These are phyloP conservation scores for Leptodermis oblonga DNA, from an alignment of 257 asterid species.

Conservation along the genomic window DNA sequence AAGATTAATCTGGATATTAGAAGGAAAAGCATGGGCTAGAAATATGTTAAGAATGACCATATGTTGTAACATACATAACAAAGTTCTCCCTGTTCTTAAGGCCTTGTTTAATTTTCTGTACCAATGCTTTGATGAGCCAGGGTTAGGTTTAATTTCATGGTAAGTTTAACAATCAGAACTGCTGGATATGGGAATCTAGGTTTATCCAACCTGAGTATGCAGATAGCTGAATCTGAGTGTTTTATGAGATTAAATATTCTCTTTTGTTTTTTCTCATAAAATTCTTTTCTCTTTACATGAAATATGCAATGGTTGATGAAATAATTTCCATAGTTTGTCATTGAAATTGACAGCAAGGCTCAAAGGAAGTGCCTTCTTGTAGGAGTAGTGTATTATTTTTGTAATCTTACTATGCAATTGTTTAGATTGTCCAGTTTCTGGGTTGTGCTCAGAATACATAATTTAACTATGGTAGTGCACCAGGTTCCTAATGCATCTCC, in stretches of 20 bases:
- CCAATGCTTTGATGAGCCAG: not conserved
- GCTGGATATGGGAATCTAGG: not conserved
- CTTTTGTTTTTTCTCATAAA: no score
- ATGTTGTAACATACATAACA: not conserved
- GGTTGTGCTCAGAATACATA: not conserved
- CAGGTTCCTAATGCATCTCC: slow-evolving; percentile 98
- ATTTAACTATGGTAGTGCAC: slow-evolving; percentile 2
- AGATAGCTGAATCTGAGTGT: not conserved
- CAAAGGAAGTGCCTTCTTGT: not conserved
- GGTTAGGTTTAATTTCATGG: not conserved
- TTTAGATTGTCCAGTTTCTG: not conserved
- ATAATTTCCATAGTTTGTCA: not conserved
- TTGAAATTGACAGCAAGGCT: slow-evolving; percentile 3
- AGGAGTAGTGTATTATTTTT: not conserved
- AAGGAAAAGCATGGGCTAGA: no score
- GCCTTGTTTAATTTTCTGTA: not conserved
- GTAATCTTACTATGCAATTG: no score
- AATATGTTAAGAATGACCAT: not conserved
- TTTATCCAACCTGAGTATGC: not conserved
- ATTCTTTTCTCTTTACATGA: not conserved
- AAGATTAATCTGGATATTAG: no score
- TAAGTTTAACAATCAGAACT: not conserved
- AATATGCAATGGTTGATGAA: not conserved
- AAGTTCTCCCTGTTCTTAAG: not conserved
- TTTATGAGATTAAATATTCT: not conserved